These are phyloP conservation scores for Santalum album DNA, from an alignment of 164 flowering plant genomes.

Conservation along the genomic window DNA sequence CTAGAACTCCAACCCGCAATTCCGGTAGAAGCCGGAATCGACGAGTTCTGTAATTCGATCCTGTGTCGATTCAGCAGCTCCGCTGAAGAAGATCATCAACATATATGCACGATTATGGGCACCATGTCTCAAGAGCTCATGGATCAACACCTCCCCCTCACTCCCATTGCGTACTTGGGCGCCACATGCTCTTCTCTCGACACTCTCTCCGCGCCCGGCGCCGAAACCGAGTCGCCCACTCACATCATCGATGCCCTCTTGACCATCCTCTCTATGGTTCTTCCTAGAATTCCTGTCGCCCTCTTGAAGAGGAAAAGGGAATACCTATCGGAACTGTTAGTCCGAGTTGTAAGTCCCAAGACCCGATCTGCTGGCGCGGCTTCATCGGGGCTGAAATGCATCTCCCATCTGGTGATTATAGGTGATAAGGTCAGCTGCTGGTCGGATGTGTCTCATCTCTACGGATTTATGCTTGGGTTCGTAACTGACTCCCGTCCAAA, in stretches of 20 bases:
- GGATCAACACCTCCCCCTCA: slow-evolving; percentile 50
- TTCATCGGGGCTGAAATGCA: slow-evolving; percentile 48
- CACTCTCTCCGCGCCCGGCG: slow-evolving; percentile 32
- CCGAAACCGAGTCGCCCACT: slow-evolving; percentile 11
- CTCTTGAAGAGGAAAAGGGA: slow-evolving; percentile 38
- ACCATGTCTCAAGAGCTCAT: slow-evolving; percentile 70
- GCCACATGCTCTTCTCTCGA: slow-evolving; percentile 55
- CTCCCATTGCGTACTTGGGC: slow-evolving; percentile 60
- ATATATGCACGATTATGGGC: slow-evolving; percentile 63
- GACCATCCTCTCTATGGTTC: slow-evolving; percentile 33
- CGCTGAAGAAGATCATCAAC: slow-evolving; percentile 51
- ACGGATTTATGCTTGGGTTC: slow-evolving; percentile 34
- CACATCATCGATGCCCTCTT: slow-evolving; percentile 43
- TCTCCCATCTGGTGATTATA: slow-evolving; percentile 32
- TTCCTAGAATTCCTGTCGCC: slow-evolving; percentile 34
- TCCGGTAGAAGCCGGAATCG: slow-evolving; percentile 11
- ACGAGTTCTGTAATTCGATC: slow-evolving; percentile 32
- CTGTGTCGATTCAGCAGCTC: slow-evolving; percentile 46
- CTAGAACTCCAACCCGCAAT: slow-evolving; percentile 3
- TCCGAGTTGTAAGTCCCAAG: slow-evolving; percentile 21
- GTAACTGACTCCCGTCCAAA: slow-evolving; percentile 49
- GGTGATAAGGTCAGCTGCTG: slow-evolving; percentile 38
- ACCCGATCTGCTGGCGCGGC: slow-evolving; percentile 17
- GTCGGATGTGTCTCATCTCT: slow-evolving; percentile 37
- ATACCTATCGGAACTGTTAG: slow-evolving; percentile 24